These are phyloP conservation scores for Croton setiger DNA, from an alignment of 441 rosid genomes.

Conservation along the genomic window DNA sequence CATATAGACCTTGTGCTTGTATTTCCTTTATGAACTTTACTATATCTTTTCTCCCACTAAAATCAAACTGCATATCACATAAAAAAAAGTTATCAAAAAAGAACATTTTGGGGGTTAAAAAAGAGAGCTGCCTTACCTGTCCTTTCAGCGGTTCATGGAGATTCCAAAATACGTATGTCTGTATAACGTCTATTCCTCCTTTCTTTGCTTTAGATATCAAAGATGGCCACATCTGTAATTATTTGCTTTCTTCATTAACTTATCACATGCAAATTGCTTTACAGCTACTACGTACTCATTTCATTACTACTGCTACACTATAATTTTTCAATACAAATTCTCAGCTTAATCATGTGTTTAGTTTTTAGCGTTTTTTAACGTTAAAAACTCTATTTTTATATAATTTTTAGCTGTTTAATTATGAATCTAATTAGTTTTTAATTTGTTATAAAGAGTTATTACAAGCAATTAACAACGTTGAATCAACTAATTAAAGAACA, in stretches of 20 bases:
- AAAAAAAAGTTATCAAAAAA: not conserved
- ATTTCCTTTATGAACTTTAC: constrained; percentile 64
- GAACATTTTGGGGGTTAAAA: not conserved
- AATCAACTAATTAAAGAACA: too few relatives aligned
- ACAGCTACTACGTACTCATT: too few relatives aligned
- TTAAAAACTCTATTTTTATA: too few relatives aligned
- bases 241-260: not conserved
- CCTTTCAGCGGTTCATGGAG: constrained; percentile 68
- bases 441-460: too few relatives aligned
- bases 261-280: not conserved
- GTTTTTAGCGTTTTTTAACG: too few relatives aligned
- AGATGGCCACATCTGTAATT: constrained; percentile 78
- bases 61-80: constrained; percentile 53
- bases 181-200: constrained; percentile 85
- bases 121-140: constrained; percentile 35
- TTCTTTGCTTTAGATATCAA: constrained; percentile 69
- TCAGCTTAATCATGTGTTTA: too few relatives aligned
- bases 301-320: too few relatives aligned
- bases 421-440: too few relatives aligned
- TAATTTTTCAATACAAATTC: too few relatives aligned
- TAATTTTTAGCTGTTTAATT: too few relatives aligned
- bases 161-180: constrained; percentile 89
- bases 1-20: constrained; percentile 71
- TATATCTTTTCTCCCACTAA: constrained; percentile 63
- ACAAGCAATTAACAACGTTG: too few relatives aligned